Conservation (phyloP, 139 green algal species). For the Chlamydomonas eustigma region DNA sequence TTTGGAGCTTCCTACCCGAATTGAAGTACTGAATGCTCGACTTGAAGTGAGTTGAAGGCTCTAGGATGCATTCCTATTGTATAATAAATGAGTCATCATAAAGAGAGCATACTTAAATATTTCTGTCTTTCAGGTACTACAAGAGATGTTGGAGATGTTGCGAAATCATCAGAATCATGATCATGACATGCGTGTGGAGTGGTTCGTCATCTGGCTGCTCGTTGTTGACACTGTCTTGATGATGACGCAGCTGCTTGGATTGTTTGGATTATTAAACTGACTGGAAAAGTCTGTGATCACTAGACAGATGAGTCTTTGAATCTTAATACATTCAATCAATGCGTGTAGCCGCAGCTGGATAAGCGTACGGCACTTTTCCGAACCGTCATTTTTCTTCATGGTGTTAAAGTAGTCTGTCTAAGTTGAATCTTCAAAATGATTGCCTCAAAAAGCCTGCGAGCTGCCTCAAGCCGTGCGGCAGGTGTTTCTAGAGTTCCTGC, state of each 20-base stretch:
- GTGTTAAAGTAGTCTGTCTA: too few relatives aligned
- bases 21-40: slow-evolving; percentile 39
- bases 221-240: slow-evolving; percentile 31
- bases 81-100: background rate
- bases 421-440: too few relatives aligned
- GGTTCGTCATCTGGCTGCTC: slow-evolving; percentile 56
- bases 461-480: background rate
- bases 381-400: too few relatives aligned
- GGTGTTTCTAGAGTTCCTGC: background rate
- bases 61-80: background rate
- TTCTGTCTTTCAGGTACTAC: background rate
- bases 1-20: slow-evolving; percentile 33
- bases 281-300: too few relatives aligned
- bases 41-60: slow-evolving; percentile 8
- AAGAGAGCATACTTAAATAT: background rate
- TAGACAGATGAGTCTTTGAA: too few relatives aligned
- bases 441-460: background rate
- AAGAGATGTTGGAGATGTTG: slow-evolving; percentile 82
- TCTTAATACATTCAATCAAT: too few relatives aligned
- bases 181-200: slow-evolving; percentile 46
- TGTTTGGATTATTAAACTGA: background rate
- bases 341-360: too few relatives aligned
- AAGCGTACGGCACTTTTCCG: too few relatives aligned
- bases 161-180: slow-evolving; percentile 55
- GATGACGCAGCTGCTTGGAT: background rate